Conservation (phyloP, 2,329 filamentous ascomycete genomes). For the Lecanicillium sp. region DNA sequence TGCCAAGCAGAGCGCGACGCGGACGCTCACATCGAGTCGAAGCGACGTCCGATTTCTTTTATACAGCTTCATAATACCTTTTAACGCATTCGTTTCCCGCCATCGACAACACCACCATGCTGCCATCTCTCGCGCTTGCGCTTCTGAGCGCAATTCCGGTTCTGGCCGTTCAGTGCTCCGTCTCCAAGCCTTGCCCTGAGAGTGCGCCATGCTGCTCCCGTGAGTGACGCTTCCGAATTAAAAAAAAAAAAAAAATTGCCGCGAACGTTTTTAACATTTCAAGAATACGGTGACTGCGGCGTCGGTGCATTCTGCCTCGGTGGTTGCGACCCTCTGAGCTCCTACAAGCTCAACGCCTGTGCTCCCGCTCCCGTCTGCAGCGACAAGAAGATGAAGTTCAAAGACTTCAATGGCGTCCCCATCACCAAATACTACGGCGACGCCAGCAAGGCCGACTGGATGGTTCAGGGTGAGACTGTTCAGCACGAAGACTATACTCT, state of each 20-base stretch:
- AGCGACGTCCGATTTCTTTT: too few species aligned
- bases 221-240: slow-evolving; percentile 42
- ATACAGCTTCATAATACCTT: too few species aligned
- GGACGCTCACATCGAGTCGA: too few species aligned
- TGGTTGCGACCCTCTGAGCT: slow-evolving; percentile 85
- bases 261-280: neutral
- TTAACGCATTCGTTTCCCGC: neutral
- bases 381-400: slow-evolving; percentile 66
- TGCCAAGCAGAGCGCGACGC: too few species aligned
- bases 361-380: slow-evolving; percentile 78
- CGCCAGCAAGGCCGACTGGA: slow-evolving; percentile 74
- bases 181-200: slow-evolving; percentile 60
- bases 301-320: slow-evolving; percentile 92
- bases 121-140: slow-evolving; percentile 26
- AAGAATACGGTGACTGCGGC: slow-evolving; percentile 90
- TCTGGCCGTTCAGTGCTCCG: slow-evolving; percentile 36
- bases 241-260: too few species aligned
- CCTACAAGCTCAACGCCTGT: slow-evolving; percentile 77
- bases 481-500: slow-evolving; percentile 63
- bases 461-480: slow-evolving; percentile 71
- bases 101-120: slow-evolving; percentile 22
- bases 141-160: slow-evolving; percentile 28
- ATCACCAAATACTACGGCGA: slow-evolving; percentile 86
- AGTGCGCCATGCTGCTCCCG: slow-evolving; percentile 73
- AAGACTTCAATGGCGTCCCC: slow-evolving; percentile 61